These are phyloP conservation scores for Trypanosoma rangeli DNA, from an alignment of 208 protist genomes.

Conservation along the genomic window DNA sequence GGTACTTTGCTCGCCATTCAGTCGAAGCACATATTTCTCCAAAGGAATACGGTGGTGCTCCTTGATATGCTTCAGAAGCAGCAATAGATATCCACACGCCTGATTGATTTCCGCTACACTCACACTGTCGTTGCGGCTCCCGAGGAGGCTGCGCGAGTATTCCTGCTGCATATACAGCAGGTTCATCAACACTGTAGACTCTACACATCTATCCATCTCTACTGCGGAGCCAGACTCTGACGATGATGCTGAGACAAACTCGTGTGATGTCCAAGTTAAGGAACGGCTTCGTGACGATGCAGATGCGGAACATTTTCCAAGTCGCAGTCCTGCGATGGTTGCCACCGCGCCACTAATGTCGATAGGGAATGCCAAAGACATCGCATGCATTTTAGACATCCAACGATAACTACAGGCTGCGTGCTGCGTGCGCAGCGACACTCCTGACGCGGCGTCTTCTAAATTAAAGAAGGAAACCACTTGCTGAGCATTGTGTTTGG, in stretches of 20 bases:
- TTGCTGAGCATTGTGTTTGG: slow-evolving; percentile 29
- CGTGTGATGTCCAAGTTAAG: background rate
- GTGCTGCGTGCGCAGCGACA: slow-evolving; percentile 16
- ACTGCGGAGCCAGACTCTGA: background rate
- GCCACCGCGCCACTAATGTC: slow-evolving; percentile 52
- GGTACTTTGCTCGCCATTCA: slow-evolving; percentile 49
- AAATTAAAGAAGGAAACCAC: slow-evolving; percentile 35
- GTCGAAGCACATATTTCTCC: slow-evolving; percentile 36
- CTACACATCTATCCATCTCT: slow-evolving; percentile 6
- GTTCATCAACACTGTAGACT: slow-evolving; percentile 3
- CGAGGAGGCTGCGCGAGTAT: slow-evolving; percentile 29
- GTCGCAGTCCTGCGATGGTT: slow-evolving; percentile 59
- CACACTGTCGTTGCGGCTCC: slow-evolving; percentile 30
- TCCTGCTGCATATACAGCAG: slow-evolving; percentile 16
- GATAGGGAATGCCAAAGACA: slow-evolving; percentile 52
- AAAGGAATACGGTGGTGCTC: slow-evolving; percentile 48
- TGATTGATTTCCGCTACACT: slow-evolving; percentile 63
- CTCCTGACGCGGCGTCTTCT: slow-evolving; percentile 30
- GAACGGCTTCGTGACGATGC: background rate
- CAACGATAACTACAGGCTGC: slow-evolving; percentile 27
- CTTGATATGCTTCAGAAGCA: slow-evolving; percentile 47
- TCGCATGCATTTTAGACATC: slow-evolving; percentile 29
- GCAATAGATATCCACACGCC: slow-evolving; percentile 62
- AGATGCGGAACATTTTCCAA: slow-evolving; percentile 42
- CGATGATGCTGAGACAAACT: background rate